Percentiles rank a stretch among this genome's conserved stretches.
These are phyloP conservation scores for Austroboletus niveus DNA, from an alignment of 1,284 basidiomycete species.

Conservation along the genomic window DNA sequence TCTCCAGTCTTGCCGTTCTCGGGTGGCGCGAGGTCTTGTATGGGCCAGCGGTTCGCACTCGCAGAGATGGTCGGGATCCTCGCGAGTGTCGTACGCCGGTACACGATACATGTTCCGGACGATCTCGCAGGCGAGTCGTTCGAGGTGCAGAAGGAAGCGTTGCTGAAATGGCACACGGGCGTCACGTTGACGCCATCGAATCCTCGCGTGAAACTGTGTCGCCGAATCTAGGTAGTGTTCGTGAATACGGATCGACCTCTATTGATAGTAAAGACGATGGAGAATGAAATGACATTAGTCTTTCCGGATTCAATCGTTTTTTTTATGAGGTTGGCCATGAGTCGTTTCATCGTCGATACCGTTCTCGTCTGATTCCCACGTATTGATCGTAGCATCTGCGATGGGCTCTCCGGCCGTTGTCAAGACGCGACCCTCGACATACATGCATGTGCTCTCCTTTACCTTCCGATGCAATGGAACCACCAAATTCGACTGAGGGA, in stretches of 20 bases:
- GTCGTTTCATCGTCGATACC: slow-evolving; percentile 55
- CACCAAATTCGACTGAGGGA: slow-evolving; percentile 52
- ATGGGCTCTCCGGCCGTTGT: slow-evolving; percentile 70
- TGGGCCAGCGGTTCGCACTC: slow-evolving; percentile 38
- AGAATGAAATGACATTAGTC: too few species aligned
- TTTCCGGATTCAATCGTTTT: too few species aligned
- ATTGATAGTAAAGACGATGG: too few species aligned
- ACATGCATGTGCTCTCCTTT: slow-evolving; percentile 83
- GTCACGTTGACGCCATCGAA: slow-evolving; percentile 32
- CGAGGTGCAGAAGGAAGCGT: slow-evolving; percentile 25
- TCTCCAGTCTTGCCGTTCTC: slow-evolving; percentile 38
- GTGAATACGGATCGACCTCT: too few species aligned
- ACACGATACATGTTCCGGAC: slow-evolving; percentile 33
- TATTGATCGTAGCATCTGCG: slow-evolving; percentile 67
- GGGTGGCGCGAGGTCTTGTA: slow-evolving; percentile 39
- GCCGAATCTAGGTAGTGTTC: slow-evolving; percentile 9
- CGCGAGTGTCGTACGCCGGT: slow-evolving; percentile 29
- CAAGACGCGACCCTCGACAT: slow-evolving; percentile 68
- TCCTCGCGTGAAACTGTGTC: slow-evolving; percentile 20
- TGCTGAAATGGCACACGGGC: slow-evolving; percentile 33
- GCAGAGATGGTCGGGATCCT: slow-evolving; percentile 29
- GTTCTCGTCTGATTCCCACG: slow-evolving; percentile 82
- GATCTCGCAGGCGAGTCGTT: slow-evolving; percentile 27
- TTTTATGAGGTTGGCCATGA: too few species aligned
- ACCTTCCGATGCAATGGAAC: slow-evolving; percentile 73